phyloP scores from a whole-genome alignment of 129 eudicot species.

The Dittrichia graveolens region DNA sequence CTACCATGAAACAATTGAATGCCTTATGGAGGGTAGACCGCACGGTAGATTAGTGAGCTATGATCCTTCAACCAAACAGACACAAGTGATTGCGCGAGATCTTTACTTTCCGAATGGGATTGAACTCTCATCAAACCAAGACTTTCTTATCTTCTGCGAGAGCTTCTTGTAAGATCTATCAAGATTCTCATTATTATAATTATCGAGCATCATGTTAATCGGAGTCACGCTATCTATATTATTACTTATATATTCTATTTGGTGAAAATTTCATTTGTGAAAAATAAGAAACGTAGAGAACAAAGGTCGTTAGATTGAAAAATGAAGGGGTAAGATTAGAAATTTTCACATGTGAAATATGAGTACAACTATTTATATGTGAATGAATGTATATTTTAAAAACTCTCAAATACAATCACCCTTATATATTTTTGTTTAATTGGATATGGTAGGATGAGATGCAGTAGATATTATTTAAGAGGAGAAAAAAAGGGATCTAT shows the following conservation, averaged over 20 bases:
- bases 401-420: no score
- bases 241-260: no score
- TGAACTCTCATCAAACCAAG: conserved; percentile 64
- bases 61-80: conserved; percentile 56
- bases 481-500: conserved; percentile 63
- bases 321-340: no score
- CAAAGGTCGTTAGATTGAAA: no score
- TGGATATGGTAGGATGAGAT: conserved; percentile 54
- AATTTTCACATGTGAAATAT: no score
- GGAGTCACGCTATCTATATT: no score
- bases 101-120: conserved; percentile 85
- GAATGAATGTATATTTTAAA: no score
- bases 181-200: not conserved
- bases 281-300: no score
- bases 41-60: conserved; percentile 73
- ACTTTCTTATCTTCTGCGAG: conserved; percentile 70
- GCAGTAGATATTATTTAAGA: conserved; percentile 55
- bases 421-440: not conserved
- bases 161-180: conserved; percentile 50
- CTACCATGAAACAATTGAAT: not conserved
- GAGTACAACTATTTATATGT: no score
- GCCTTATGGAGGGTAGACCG: conserved; percentile 47
- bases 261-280: no score
- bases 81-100: conserved; percentile 55
- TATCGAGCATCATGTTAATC: no score